phyloP scores from a whole-genome alignment of 2,329 filamentous ascomycete genomes.

The Fusarium sp. region DNA sequence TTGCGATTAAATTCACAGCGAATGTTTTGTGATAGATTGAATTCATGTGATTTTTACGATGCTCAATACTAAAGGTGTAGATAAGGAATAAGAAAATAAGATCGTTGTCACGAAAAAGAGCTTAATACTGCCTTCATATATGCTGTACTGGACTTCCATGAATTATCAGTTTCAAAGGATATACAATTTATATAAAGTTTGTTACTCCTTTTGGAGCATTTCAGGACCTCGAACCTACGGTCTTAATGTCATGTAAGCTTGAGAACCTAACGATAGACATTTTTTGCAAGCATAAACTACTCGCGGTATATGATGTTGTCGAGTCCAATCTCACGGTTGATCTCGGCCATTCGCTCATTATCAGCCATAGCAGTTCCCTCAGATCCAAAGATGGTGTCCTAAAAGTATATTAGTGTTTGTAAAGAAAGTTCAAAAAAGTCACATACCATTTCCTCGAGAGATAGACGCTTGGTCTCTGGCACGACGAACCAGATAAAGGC shows the following conservation, averaged over 20 bases:
- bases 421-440: fast-evolving
- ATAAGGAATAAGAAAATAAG: too few relatives aligned
- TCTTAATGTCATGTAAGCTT: background rate
- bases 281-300: background rate
- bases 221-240: background rate
- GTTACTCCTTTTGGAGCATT: background rate
- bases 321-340: conserved; percentile 77
- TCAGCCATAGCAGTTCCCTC: conserved; percentile 76
- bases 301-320: conserved; percentile 4
- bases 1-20: too few relatives aligned
- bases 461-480: conserved; percentile 73
- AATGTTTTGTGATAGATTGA: too few relatives aligned
- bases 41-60: too few relatives aligned
- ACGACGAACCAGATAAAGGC: conserved; percentile 73
- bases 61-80: too few relatives aligned
- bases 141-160: background rate
- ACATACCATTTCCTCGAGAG: conserved; percentile 73
- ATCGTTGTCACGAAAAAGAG: too few relatives aligned
- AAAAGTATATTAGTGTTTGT: background rate
- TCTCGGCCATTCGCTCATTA: conserved; percentile 78
- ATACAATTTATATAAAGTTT: background rate
- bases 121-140: background rate
- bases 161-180: background rate
- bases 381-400: conserved; percentile 76
- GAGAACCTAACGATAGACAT: background rate